These are phyloP conservation scores for Apiosordaria backusii DNA, from an alignment of 495 filamentous ascomycete species.

Conservation along the genomic window DNA sequence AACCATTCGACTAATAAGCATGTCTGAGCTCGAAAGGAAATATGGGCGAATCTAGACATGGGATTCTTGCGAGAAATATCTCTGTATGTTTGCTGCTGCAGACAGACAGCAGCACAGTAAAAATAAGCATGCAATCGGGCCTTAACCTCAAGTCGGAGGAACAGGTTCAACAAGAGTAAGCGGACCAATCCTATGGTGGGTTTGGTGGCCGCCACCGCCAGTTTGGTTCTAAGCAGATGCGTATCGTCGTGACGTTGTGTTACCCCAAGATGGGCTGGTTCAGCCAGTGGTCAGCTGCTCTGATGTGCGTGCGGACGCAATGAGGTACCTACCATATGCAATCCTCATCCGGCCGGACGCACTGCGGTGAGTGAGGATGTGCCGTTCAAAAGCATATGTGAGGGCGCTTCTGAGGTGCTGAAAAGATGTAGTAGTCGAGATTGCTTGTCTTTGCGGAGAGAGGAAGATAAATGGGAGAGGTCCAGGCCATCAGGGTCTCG, in stretches of 20 bases:
- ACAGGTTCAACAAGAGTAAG: slow-evolving; percentile 8
- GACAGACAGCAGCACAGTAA: not conserved
- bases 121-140: slow-evolving; percentile 18
- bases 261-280: slow-evolving; percentile 8
- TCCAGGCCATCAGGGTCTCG: slow-evolving; percentile 1
- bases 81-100: not conserved
- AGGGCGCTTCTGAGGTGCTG: not conserved
- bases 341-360: not conserved
- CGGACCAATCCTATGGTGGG: slow-evolving; percentile 15
- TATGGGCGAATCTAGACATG: not conserved
- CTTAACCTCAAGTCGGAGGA: slow-evolving; percentile 8
- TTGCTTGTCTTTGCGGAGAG: not conserved
- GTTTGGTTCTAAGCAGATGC: slow-evolving; percentile 14
- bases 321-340: not conserved
- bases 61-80: not conserved
- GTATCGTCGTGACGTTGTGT: slow-evolving; percentile 10
- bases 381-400: not conserved
- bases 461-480: not conserved
- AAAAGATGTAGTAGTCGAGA: not conserved
- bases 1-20: not conserved
- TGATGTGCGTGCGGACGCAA: not conserved
- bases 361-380: not conserved
- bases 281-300: not conserved
- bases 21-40: not conserved
- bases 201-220: slow-evolving; percentile 12